Evolutionary conservation across 176 grass and related monocot species (phyloP).

Genomic region (Chrysopogon serrulatus): DNA sequence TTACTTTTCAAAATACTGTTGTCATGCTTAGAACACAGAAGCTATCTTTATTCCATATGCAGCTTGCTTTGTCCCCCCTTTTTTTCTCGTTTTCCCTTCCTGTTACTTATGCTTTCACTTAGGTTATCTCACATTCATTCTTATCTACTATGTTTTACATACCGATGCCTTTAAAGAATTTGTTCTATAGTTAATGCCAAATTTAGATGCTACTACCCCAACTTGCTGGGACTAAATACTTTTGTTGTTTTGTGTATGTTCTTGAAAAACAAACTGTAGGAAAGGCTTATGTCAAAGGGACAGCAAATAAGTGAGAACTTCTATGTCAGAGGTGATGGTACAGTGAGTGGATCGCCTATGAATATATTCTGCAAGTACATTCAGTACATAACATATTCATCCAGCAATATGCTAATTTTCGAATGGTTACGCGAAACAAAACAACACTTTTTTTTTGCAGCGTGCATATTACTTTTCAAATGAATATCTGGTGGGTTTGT

Average conservation of each 20-base stretch:
- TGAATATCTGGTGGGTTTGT: constrained; percentile 60
- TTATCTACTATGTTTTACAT: neutral
- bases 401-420: constrained; percentile 29
- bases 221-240: neutral
- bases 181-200: neutral
- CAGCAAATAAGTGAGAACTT: constrained; percentile 97
- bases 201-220: neutral
- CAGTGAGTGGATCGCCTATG: constrained; percentile 40
- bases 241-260: neutral
- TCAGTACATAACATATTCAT: constrained; percentile 9
- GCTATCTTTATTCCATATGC: neutral
- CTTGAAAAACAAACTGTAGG: constrained; percentile 51
- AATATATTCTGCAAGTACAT: constrained; percentile 7
- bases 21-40: neutral
- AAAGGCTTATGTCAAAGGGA: constrained; percentile 84
- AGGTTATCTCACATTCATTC: neutral
- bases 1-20: neutral
- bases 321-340: constrained; percentile 97
- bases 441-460: constrained; percentile 38
- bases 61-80: neutral
- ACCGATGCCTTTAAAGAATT: neutral
- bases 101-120: neutral
- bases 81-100: neutral
- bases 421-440: constrained; percentile 6
- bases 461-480: constrained; percentile 88